Evolutionary conservation across 768 basidiomycete species (phyloP).

Genomic region (Cantharellus anzutake): DNA sequence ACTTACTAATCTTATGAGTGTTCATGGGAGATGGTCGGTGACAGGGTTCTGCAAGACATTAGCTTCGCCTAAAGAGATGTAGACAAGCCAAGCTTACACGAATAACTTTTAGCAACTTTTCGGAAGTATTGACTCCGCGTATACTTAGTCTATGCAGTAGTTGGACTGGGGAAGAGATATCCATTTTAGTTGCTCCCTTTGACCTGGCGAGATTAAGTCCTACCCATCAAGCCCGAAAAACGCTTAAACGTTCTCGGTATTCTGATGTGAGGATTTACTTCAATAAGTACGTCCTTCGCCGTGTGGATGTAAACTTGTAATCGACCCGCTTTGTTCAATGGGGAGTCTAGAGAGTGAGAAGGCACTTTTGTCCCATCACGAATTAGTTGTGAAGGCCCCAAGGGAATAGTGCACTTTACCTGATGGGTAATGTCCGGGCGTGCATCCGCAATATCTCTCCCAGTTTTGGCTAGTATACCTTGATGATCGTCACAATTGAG

Average conservation of each 20-base stretch:
- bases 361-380: slow-evolving; percentile 37
- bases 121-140: slow-evolving; percentile 87
- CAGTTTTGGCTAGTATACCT: slow-evolving; percentile 93
- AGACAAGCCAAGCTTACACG: slow-evolving; percentile 34
- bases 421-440: slow-evolving; percentile 98
- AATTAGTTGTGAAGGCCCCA: neutral
- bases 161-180: slow-evolving; percentile 45
- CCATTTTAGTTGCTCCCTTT: neutral
- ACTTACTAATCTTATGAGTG: slow-evolving; percentile 86
- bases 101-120: slow-evolving; percentile 93
- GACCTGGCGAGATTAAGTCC: neutral
- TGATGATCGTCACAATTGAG: slow-evolving; percentile 99
- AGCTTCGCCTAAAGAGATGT: neutral
- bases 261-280: slow-evolving; percentile 93
- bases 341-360: slow-evolving; percentile 88
- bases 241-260: slow-evolving; percentile 98
- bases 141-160: slow-evolving; percentile 91
- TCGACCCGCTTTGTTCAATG: slow-evolving; percentile 89
- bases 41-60: slow-evolving; percentile 57
- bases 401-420: slow-evolving; percentile 23
- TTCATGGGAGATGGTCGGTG: slow-evolving; percentile 84
- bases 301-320: slow-evolving; percentile 98
- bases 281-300: slow-evolving; percentile 86
- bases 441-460: slow-evolving; percentile 97
- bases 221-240: slow-evolving; percentile 97